Evolutionary conservation across 2,329 filamentous ascomycete species (phyloP), one percentile per base, ranked within the genome.

Genomic region (Zymoseptoria tritici): DNA sequence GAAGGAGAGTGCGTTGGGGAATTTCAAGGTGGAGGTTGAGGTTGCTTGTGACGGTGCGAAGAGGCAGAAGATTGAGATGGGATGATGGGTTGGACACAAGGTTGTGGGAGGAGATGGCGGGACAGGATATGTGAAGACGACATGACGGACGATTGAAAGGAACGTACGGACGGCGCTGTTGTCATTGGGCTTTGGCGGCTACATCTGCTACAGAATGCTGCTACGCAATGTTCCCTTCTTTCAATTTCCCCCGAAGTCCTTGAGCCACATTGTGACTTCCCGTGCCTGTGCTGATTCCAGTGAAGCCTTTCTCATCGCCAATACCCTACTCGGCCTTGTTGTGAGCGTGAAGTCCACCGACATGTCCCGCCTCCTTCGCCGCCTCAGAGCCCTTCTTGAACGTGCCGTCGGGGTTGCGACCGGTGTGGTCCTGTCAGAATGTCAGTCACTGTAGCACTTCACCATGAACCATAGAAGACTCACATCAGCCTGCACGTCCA

Each of bases 391-490:
- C 66, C 52, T 63, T 60, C 49, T 54, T 57, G 61, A 68, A 67
- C 2, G 65, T 65, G 16, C 65, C 63, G 53, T 64, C 60, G 24
- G 60, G 60, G 55, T 68, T 64, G 57, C 71, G 65, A 9, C 62
- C 63, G 16, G 67, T 36, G 53, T 58, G 52, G 11, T 59, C 71
- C 50, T 53, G 16, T 53, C 26, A 11, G 26, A 2, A 42, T 42
- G 36, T 42, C 36, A 42, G 36, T 3, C 9, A 16, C 4, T 42
- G 16, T 16, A 16, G n/a, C 36, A 42, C 36, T 42, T 42, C 36
- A 6, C 11, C 36, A 42, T 42, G 1, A 42, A 42, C 36, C 16
- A 16, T 1, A 42, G 11, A 11, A 9, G 9, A 51, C 49, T 51
- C 11, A 51, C 49, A 22, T 51, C 49, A 51, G 8, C 13, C n/a